Percentiles rank a stretch among this genome's conserved stretches.
phyloP scores from a whole-genome alignment of 768 basidiomycete genomes.

The Tulasnella sp. region DNA sequence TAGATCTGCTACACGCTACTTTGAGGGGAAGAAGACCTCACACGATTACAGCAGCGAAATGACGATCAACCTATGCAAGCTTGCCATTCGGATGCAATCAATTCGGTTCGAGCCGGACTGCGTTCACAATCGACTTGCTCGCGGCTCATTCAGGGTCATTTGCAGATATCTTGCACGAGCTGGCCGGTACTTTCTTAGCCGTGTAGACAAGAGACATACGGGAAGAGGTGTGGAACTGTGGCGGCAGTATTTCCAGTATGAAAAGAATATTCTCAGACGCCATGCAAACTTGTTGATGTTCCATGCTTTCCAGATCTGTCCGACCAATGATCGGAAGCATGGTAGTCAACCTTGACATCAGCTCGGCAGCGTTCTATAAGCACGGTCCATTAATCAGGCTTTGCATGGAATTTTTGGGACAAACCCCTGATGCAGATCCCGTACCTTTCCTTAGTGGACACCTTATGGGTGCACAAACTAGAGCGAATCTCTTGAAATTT shows the following conservation, averaged over 20 bases:
- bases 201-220: conserved; percentile 47
- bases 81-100: conserved; percentile 71
- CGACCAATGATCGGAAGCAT: conserved; percentile 62
- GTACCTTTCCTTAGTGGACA: conserved; percentile 47
- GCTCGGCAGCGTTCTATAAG: conserved; percentile 64
- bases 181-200: conserved; percentile 67
- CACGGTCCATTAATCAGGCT: conserved; percentile 56
- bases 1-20: conserved; percentile 63
- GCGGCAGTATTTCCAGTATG: conserved; percentile 72
- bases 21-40: conserved; percentile 48
- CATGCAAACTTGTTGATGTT: not conserved
- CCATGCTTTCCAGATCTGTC: conserved; percentile 44
- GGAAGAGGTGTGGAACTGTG: conserved; percentile 63
- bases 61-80: conserved; percentile 51
- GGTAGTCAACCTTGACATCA: conserved; percentile 72
- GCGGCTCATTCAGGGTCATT: too few species aligned
- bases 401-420: conserved; percentile 37
- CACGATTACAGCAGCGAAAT: conserved; percentile 66
- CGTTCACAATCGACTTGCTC: not conserved
- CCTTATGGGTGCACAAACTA: not conserved
- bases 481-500: conserved; percentile 14
- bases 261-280: not conserved
- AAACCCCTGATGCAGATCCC: not conserved
- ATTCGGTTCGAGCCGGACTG: conserved; percentile 40
- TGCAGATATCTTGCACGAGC: conserved; percentile 58